These are phyloP conservation scores for Claviceps sorghi DNA, from an alignment of 2,329 filamentous ascomycete genomes.

Conservation along the genomic window DNA sequence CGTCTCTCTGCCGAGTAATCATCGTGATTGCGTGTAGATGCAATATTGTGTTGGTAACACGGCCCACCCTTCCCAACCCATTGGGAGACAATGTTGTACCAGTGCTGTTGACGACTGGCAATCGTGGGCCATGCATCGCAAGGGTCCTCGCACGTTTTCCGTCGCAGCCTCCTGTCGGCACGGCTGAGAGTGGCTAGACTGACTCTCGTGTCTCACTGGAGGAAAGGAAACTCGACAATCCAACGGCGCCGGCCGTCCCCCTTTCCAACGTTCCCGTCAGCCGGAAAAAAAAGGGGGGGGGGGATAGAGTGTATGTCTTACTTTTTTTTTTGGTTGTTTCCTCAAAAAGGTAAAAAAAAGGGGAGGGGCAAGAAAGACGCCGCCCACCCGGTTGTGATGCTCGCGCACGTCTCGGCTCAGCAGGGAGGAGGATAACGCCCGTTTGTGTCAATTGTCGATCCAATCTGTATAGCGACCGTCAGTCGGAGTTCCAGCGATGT, in stretches of 20 bases:
- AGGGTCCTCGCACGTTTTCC: background rate
- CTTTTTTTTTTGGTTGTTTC: background rate
- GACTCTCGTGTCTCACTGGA: background rate
- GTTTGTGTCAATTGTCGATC: background rate
- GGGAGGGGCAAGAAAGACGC: background rate
- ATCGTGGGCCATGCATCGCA: background rate
- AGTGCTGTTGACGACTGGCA: background rate
- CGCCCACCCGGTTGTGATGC: background rate
- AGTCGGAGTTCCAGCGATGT: background rate
- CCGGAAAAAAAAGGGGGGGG: background rate
- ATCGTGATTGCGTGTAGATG: background rate
- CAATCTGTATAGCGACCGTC: background rate
- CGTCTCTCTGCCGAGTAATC: background rate
- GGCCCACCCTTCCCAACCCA: background rate
- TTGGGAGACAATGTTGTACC: background rate
- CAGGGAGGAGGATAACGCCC: background rate
- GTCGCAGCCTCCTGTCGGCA: background rate
- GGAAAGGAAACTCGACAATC: background rate
- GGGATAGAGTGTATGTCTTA: background rate
- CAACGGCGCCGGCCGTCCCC: background rate
- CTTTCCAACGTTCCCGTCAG: conserved; percentile 3
- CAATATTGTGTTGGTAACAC: background rate
- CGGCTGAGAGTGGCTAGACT: background rate
- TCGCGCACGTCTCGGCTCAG: background rate
- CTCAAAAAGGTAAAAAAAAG: background rate